These are phyloP conservation scores for Corinectria fuckeliana DNA, from an alignment of 2,329 filamentous ascomycete species.

Conservation along the genomic window DNA sequence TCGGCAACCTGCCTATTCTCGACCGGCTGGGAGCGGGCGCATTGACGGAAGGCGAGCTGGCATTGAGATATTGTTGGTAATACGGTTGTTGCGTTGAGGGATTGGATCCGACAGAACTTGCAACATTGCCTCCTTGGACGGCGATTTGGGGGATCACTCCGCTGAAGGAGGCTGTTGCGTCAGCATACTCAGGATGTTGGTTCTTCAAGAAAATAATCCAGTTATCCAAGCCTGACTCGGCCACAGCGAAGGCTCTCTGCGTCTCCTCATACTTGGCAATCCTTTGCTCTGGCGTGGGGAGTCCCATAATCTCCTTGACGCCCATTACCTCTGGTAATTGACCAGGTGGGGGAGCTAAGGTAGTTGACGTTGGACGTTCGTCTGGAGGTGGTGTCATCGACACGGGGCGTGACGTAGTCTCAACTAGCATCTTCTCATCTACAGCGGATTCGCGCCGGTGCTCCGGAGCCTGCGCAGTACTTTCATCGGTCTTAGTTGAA, in stretches of 20 bases:
- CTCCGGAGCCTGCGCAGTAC: slow-evolving; percentile 29
- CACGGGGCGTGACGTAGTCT: slow-evolving; percentile 43
- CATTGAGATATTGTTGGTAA: slow-evolving; percentile 63
- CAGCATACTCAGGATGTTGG: slow-evolving; percentile 56
- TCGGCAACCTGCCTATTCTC: slow-evolving; percentile 43
- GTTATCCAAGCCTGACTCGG: slow-evolving; percentile 75
- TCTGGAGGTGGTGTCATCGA: slow-evolving; percentile 47
- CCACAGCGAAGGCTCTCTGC: slow-evolving; percentile 70
- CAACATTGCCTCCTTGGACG: slow-evolving; percentile 26
- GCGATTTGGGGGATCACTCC: slow-evolving; percentile 22
- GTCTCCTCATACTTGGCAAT: slow-evolving; percentile 77
- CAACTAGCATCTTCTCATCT: slow-evolving; percentile 52
- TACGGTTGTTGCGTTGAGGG: slow-evolving; percentile 54
- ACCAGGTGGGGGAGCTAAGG: slow-evolving; percentile 20
- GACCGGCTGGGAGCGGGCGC: slow-evolving; percentile 44
- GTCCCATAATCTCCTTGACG: slow-evolving; percentile 79
- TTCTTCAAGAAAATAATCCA: slow-evolving; percentile 59
- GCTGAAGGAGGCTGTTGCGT: slow-evolving; percentile 43
- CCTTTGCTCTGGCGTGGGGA: slow-evolving; percentile 70
- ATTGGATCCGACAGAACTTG: slow-evolving; percentile 34
- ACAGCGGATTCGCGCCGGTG: slow-evolving; percentile 47
- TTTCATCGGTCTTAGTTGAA: slow-evolving; percentile 46
- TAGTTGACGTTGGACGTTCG: slow-evolving; percentile 43
- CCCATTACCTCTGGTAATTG: slow-evolving; percentile 51
- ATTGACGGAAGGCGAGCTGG: slow-evolving; percentile 41